These are phyloP conservation scores for Boletus sp. DNA, from an alignment of 768 basidiomycete species.

Conservation along the genomic window DNA sequence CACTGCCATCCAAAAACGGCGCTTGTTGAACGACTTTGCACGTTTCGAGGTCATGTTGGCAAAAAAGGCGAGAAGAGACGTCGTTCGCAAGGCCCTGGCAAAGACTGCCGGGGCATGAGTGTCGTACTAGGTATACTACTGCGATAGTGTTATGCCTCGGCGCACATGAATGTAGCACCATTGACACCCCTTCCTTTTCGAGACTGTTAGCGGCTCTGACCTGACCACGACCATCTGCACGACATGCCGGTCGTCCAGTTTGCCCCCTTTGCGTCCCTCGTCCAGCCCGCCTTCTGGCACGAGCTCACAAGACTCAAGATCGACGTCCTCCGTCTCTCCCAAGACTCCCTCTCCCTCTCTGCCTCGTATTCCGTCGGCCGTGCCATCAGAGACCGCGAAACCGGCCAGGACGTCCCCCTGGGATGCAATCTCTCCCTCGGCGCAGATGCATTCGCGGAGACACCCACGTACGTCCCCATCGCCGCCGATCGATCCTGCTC, in stretches of 20 bases:
- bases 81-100: conserved; percentile 64
- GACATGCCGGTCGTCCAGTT: conserved; percentile 75
- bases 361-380: conserved; percentile 72
- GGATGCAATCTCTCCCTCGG: conserved; percentile 65
- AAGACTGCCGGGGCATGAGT: conserved; percentile 39
- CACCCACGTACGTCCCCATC: conserved; percentile 40
- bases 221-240: background rate
- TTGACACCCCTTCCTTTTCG: conserved; percentile 6
- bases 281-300: conserved; percentile 93
- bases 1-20: conserved; percentile 66
- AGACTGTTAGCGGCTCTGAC: background rate
- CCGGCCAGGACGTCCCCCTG: conserved; percentile 68
- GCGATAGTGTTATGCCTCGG: background rate
- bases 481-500: conserved; percentile 2
- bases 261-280: conserved; percentile 79
- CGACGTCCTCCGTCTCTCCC: conserved; percentile 81
- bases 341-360: conserved; percentile 58
- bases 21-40: conserved; percentile 84
- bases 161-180: conserved; percentile 7
- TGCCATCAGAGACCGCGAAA: conserved; percentile 71
- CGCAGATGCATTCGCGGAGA: conserved; percentile 57
- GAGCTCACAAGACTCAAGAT: conserved; percentile 86
- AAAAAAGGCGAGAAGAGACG: conserved; percentile 85
- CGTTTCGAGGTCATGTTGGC: conserved; percentile 84
- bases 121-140: background rate